These are phyloP conservation scores for Trametes meyenii DNA, from an alignment of 768 basidiomycete species.

Conservation along the genomic window DNA sequence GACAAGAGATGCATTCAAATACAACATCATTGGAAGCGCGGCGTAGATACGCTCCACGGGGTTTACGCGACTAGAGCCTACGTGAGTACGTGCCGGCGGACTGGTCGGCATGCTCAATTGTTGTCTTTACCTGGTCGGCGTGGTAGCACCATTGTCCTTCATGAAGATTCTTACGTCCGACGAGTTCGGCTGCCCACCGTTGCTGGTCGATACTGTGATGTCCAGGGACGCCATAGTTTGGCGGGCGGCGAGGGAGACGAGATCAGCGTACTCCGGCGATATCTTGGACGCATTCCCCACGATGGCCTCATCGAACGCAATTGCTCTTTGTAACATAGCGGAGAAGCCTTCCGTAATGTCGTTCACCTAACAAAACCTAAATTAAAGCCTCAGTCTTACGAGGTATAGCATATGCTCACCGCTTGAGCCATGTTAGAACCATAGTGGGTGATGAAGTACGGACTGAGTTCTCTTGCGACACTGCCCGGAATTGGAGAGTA, in stretches of 20 bases:
- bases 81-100: too few species aligned
- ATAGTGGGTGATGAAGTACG: constrained; percentile 23
- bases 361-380: constrained; percentile 15
- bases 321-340: constrained; percentile 19
- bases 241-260: constrained; percentile 31
- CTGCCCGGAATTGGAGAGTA: constrained; percentile 23
- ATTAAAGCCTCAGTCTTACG: not conserved
- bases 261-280: constrained; percentile 27
- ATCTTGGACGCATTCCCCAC: constrained; percentile 23
- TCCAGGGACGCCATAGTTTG: constrained; percentile 33
- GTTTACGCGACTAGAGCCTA: constrained; percentile 27
- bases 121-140: not conserved
- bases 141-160: constrained; percentile 9
- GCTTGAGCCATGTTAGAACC: not conserved
- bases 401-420: not conserved
- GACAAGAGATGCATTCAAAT: constrained; percentile 34
- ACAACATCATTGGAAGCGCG: constrained; percentile 34
- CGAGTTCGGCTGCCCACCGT: constrained; percentile 22
- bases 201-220: constrained; percentile 27
- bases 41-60: constrained; percentile 38
- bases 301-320: constrained; percentile 29
- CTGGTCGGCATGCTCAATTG: too few species aligned
- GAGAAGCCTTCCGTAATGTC: constrained; percentile 25
- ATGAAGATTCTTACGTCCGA: constrained; percentile 31
- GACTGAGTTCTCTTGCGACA: constrained; percentile 14